A percentile compares a stretch with the other conserved stretches of the same genome.
phyloP scores from a whole-genome alignment of 345 rosid species.

The Toxicodendron radicans region DNA sequence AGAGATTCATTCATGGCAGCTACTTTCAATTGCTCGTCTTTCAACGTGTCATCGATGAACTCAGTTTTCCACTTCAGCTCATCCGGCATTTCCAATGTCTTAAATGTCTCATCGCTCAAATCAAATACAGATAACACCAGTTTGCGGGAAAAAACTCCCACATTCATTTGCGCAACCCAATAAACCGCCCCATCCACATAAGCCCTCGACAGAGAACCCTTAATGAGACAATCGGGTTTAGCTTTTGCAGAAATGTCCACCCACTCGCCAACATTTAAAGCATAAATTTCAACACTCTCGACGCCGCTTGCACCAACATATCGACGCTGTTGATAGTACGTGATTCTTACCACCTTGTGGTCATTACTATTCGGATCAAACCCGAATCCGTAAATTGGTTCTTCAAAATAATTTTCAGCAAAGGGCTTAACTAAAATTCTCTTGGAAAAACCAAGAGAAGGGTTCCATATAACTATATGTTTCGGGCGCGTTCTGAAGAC shows the following conservation, averaged over 20 bases:
- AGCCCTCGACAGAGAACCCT: constrained; percentile 26
- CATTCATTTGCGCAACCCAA: constrained; percentile 35
- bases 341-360: constrained; percentile 37
- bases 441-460: background rate
- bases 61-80: background rate
- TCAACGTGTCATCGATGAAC: background rate
- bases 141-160: background rate
- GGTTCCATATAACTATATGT: constrained; percentile 12
- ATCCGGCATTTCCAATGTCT: constrained; percentile 31
- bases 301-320: background rate
- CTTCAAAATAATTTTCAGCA: background rate
- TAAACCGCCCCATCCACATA: constrained; percentile 33
- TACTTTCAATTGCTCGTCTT: constrained; percentile 23
- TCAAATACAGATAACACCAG: constrained; percentile 24
- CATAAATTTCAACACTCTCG: constrained; percentile 32
- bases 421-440: background rate
- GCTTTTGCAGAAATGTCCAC: constrained; percentile 13
- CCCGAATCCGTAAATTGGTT: constrained; percentile 9
- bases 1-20: constrained; percentile 8
- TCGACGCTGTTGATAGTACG: background rate
- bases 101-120: constrained; percentile 26
- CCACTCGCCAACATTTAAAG: constrained; percentile 26
- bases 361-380: constrained; percentile 24
- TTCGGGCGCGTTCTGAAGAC: background rate
- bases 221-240: constrained; percentile 14